Percentiles rank a stretch among this genome's conserved stretches.
Evolutionary conservation across 148 eudicot species (phyloP).

Genomic region (Hydrangea macrophylla): DNA sequence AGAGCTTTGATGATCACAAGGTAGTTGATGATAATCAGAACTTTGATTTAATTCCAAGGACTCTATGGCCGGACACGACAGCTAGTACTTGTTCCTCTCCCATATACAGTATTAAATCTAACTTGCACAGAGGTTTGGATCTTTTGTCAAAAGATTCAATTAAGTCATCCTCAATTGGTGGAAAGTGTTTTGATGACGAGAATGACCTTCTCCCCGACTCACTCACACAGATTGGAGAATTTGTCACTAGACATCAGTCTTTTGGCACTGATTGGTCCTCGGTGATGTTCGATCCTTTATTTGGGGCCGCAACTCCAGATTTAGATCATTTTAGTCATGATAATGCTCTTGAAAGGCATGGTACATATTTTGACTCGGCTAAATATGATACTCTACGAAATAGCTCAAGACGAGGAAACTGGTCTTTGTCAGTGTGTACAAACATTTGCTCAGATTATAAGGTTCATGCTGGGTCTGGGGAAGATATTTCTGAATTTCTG

Average conservation of each 20-base stretch:
- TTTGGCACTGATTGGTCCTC: slow-evolving; percentile 25
- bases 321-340: slow-evolving; percentile 23
- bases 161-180: slow-evolving; percentile 16
- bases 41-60: slow-evolving; percentile 17
- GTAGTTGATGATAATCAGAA: slow-evolving; percentile 11
- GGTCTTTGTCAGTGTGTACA: slow-evolving; percentile 14
- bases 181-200: slow-evolving; percentile 16
- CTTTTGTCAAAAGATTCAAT: slow-evolving; percentile 12
- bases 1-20: too few species aligned
- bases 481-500: slow-evolving; percentile 18
- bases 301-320: slow-evolving; percentile 23
- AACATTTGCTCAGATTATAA: slow-evolving; percentile 10
- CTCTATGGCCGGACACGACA: slow-evolving; percentile 21
- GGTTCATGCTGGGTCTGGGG: slow-evolving; percentile 16
- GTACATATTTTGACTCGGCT: slow-evolving; percentile 20
- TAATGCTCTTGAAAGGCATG: slow-evolving; percentile 23
- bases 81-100: slow-evolving; percentile 24
- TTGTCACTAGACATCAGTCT: slow-evolving; percentile 21
- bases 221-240: slow-evolving; percentile 9
- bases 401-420: slow-evolving; percentile 21
- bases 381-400: slow-evolving; percentile 14
- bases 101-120: slow-evolving; percentile 14
- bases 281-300: slow-evolving; percentile 27
- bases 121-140: slow-evolving; percentile 19
- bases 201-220: slow-evolving; percentile 16